These are phyloP conservation scores for Pleurotus citrinopileatus DNA, from an alignment of 768 basidiomycete genomes.

Conservation along the genomic window DNA sequence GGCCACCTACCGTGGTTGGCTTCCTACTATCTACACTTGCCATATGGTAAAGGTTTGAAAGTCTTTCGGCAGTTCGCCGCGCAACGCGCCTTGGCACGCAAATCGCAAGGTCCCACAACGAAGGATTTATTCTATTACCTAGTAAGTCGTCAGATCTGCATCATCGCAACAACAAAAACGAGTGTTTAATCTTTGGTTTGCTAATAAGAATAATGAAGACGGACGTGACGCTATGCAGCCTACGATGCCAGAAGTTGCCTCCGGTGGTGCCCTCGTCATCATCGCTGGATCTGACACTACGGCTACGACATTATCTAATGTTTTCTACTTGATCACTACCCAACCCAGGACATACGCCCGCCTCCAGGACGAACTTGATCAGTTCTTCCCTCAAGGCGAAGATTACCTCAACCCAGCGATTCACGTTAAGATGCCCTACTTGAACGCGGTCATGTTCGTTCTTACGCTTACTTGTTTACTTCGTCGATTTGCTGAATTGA, in stretches of 20 bases:
- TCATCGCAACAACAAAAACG: too few relatives aligned
- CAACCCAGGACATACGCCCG: slow-evolving; percentile 33
- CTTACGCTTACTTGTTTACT: background rate
- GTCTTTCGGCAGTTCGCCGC: slow-evolving; percentile 24
- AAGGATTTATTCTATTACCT: slow-evolving; percentile 41
- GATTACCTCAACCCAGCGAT: slow-evolving; percentile 16
- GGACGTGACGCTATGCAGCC: slow-evolving; percentile 19
- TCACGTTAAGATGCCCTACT: slow-evolving; percentile 22
- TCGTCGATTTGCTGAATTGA: background rate
- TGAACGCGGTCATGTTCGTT: slow-evolving; percentile 29
- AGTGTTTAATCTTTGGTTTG: too few relatives aligned
- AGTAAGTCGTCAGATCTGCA: slow-evolving; percentile 23
- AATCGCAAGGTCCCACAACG: slow-evolving; percentile 16
- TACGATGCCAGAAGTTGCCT: slow-evolving; percentile 16
- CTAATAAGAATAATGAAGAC: slow-evolving; percentile 20
- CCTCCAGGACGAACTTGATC: slow-evolving; percentile 40
- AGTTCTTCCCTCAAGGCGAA: slow-evolving; percentile 21
- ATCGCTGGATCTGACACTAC: slow-evolving; percentile 49
- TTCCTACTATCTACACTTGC: slow-evolving; percentile 20
- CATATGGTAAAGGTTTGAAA: slow-evolving; percentile 21
- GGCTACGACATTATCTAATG: slow-evolving; percentile 32
- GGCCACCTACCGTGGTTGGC: slow-evolving; percentile 23
- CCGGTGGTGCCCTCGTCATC: slow-evolving; percentile 32
- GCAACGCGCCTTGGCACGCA: slow-evolving; percentile 16
- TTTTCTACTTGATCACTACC: slow-evolving; percentile 35